Percentiles rank a stretch among this genome's conserved stretches.
Evolutionary conservation across 768 basidiomycete genomes (phyloP).

Genomic region (Lactarius deliciosus): DNA sequence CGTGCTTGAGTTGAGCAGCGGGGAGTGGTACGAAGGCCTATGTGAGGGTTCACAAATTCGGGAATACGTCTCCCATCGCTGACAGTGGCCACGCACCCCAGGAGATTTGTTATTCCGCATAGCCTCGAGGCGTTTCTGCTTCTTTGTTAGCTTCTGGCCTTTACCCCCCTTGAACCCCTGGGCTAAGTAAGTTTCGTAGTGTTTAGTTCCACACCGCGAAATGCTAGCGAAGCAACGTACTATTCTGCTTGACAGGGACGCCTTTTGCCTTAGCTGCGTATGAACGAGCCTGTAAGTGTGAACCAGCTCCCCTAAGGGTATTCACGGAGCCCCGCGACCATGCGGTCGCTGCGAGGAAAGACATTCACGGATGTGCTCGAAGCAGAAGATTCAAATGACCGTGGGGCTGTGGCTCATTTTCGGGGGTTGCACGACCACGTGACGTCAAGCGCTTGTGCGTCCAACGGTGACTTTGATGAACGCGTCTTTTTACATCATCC

Average conservation of each 20-base stretch:
- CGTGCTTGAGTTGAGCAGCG: slow-evolving; percentile 39
- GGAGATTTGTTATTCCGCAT: slow-evolving; percentile 19
- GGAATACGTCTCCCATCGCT: not conserved
- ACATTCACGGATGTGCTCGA: slow-evolving; percentile 7
- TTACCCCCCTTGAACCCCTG: slow-evolving; percentile 26
- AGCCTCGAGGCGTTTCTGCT: slow-evolving; percentile 11
- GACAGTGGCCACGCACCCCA: slow-evolving; percentile 21
- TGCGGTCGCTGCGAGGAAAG: slow-evolving; percentile 11
- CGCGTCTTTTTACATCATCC: slow-evolving; percentile 5
- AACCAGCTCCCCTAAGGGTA: not conserved
- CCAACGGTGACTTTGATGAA: not conserved
- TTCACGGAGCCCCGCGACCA: slow-evolving; percentile 4
- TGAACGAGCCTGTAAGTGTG: slow-evolving; percentile 4
- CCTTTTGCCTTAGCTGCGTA: slow-evolving; percentile 25
- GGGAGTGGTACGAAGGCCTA: slow-evolving; percentile 49
- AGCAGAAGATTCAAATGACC: not conserved
- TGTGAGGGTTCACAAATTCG: not conserved
- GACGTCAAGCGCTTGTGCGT: not conserved
- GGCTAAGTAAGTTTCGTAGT: slow-evolving; percentile 8
- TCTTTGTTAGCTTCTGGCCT: slow-evolving; percentile 14
- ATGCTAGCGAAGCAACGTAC: slow-evolving; percentile 9
- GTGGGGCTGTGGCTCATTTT: not conserved
- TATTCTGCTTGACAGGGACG: slow-evolving; percentile 13
- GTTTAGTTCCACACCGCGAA: not conserved
- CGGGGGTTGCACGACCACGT: slow-evolving; percentile 14